Percentiles rank a stretch among this genome's conserved stretches.
Evolutionary conservation across 2,329 filamentous ascomycete species (phyloP).

Genomic region (Fusarium subglutinans): DNA sequence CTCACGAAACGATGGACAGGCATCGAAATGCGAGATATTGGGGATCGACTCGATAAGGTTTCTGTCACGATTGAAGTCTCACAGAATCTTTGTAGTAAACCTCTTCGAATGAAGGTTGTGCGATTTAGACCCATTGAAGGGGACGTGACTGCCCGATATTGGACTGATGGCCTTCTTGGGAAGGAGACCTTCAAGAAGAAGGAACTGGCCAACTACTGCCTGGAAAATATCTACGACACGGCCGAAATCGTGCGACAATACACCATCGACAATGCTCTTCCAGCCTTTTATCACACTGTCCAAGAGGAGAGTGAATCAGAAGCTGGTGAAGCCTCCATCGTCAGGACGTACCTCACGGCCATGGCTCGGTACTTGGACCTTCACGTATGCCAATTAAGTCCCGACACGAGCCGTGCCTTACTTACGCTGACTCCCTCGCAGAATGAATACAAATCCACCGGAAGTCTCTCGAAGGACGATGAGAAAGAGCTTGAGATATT

Average conservation of each 20-base stretch:
- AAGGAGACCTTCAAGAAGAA: slow-evolving; percentile 40
- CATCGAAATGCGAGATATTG: slow-evolving; percentile 53
- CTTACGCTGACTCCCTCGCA: not conserved
- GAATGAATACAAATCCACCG: not conserved
- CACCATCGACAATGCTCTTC: slow-evolving; percentile 44
- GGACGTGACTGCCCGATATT: slow-evolving; percentile 53
- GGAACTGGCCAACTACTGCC: slow-evolving; percentile 52
- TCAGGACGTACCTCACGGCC: slow-evolving; percentile 34
- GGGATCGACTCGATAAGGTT: slow-evolving; percentile 44
- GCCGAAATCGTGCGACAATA: slow-evolving; percentile 49
- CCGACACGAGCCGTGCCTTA: too few relatives aligned
- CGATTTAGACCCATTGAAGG: slow-evolving; percentile 49
- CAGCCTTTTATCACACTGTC: slow-evolving; percentile 38
- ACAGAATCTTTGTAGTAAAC: slow-evolving; percentile 49
- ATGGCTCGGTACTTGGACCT: slow-evolving; percentile 38
- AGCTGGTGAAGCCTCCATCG: slow-evolving; percentile 16
- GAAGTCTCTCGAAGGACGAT: not conserved
- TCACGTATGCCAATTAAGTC: slow-evolving; percentile 21
- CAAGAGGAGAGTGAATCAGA: slow-evolving; percentile 16
- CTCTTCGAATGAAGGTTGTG: slow-evolving; percentile 53
- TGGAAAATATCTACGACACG: slow-evolving; percentile 50
- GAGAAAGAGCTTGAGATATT: slow-evolving; percentile 50
- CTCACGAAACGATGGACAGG: slow-evolving; percentile 57
- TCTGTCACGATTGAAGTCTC: slow-evolving; percentile 50
- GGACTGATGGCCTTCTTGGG: slow-evolving; percentile 45